These are phyloP conservation scores for Candida mesenterica DNA, from an alignment of 1,139 yeast genomes.

Conservation along the genomic window DNA sequence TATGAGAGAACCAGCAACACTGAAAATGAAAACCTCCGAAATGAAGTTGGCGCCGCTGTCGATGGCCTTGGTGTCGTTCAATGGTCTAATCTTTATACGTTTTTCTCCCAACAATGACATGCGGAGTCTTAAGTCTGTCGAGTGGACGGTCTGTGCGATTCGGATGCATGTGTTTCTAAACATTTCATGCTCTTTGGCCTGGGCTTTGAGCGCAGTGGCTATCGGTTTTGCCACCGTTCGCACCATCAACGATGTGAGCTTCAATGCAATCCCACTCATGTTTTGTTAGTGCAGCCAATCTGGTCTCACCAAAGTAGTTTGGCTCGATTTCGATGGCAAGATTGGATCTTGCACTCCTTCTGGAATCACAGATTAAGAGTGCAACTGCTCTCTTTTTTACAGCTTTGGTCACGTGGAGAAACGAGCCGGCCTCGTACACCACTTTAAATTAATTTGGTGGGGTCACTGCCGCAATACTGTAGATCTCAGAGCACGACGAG, in stretches of 20 bases:
- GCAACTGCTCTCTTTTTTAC: too few relatives aligned
- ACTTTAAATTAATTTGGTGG: too few relatives aligned
- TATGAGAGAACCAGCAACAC: slow-evolving; percentile 79
- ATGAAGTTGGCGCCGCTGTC: slow-evolving; percentile 81
- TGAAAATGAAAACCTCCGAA: slow-evolving; percentile 73
- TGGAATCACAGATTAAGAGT: background rate
- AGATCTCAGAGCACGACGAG: too few relatives aligned
- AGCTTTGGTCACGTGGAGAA: too few relatives aligned
- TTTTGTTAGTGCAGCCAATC: background rate
- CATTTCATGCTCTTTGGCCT: slow-evolving; percentile 71
- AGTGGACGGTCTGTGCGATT: slow-evolving; percentile 74
- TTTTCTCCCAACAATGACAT: slow-evolving; percentile 63
- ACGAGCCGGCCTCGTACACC: too few relatives aligned
- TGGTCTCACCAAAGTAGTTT: too few relatives aligned
- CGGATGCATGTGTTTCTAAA: slow-evolving; percentile 63
- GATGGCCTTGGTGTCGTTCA: slow-evolving; percentile 81
- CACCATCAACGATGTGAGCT: slow-evolving; percentile 70
- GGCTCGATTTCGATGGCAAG: too few relatives aligned
- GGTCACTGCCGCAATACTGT: too few relatives aligned
- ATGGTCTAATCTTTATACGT: slow-evolving; percentile 63
- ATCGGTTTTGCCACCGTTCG: slow-evolving; percentile 83
- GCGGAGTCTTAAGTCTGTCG: slow-evolving; percentile 61
- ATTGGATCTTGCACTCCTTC: background rate
- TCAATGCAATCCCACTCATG: slow-evolving; percentile 65
- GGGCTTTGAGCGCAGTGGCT: slow-evolving; percentile 67